Conservation (phyloP, 805 yeast species). For the Kurtzmaniella fragi region DNA sequence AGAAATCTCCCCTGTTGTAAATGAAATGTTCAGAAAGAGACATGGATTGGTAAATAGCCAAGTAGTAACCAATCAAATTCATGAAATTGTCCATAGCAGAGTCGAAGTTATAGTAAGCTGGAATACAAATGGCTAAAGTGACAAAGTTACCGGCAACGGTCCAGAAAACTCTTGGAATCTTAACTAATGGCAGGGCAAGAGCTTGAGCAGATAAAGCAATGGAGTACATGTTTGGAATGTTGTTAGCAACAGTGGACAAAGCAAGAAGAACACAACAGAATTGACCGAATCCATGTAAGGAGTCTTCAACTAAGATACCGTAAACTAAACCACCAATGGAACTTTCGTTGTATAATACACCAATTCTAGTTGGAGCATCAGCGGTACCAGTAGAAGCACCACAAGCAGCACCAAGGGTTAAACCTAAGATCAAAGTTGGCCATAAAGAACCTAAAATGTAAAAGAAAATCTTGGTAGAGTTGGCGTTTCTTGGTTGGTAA, state of each 20-base stretch:
- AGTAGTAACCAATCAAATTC: slow-evolving; percentile 88
- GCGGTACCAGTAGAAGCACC: slow-evolving; percentile 51
- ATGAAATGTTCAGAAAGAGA: slow-evolving; percentile 78
- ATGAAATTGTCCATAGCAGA: slow-evolving; percentile 78
- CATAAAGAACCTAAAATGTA: slow-evolving; percentile 60
- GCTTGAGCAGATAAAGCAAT: slow-evolving; percentile 84
- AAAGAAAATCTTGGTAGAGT: slow-evolving; percentile 54
- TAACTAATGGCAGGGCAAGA: slow-evolving; percentile 67
- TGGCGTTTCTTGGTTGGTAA: slow-evolving; percentile 68
- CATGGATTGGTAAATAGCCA: slow-evolving; percentile 78
- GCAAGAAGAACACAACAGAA: slow-evolving; percentile 84
- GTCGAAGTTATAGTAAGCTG: slow-evolving; percentile 74
- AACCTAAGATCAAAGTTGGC: slow-evolving; percentile 65
- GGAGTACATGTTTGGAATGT: slow-evolving; percentile 92
- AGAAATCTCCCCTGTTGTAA: slow-evolving; percentile 57
- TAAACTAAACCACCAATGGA: slow-evolving; percentile 81
- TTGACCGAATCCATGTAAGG: slow-evolving; percentile 84
- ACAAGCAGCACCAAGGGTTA: slow-evolving; percentile 84
- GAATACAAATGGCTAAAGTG: slow-evolving; percentile 82
- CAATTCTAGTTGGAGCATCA: slow-evolving; percentile 34
- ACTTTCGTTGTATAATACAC: slow-evolving; percentile 44
- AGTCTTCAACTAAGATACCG: slow-evolving; percentile 70
- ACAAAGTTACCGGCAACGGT: slow-evolving; percentile 68
- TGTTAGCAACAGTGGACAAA: slow-evolving; percentile 83
- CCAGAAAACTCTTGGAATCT: slow-evolving; percentile 82